Conservation (phyloP, 306 rosid genomes). For the Leucaena leucocephala region DNA sequence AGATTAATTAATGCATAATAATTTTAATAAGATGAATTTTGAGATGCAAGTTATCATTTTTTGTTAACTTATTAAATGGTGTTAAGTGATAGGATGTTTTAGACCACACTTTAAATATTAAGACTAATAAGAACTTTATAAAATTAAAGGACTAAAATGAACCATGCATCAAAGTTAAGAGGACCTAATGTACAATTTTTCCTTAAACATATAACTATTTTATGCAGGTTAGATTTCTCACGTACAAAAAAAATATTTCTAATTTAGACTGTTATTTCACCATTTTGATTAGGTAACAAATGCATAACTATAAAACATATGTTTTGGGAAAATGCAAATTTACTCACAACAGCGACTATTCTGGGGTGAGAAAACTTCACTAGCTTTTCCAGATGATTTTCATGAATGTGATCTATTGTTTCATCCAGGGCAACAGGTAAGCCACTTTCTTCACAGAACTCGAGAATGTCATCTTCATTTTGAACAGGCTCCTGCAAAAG, state of each 20-base stretch:
- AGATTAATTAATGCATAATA: not conserved
- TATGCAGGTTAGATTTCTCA: slow-evolving; percentile 8
- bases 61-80: not conserved
- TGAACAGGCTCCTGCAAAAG: slow-evolving; percentile 84
- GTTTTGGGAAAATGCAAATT: slow-evolving; percentile 25
- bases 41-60: not conserved
- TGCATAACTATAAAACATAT: not conserved
- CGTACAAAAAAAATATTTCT: not conserved
- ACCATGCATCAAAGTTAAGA: not conserved
- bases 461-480: slow-evolving; percentile 72
- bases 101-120: not conserved
- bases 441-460: slow-evolving; percentile 85
- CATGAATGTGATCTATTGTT: slow-evolving; percentile 68
- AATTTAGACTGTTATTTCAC: not conserved
- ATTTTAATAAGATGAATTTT: not conserved
- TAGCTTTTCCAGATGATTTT: slow-evolving; percentile 63
- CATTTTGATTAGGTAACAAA: not conserved
- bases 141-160: not conserved
- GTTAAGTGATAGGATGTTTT: not conserved
- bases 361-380: slow-evolving; percentile 78
- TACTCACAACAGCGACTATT: slow-evolving; percentile 85
- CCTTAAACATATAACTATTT: not conserved
- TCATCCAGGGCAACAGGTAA: slow-evolving; percentile 92
- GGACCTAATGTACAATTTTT: not conserved
- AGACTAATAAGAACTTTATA: not conserved